Conservation (phyloP, 495 filamentous ascomycete genomes). For the Neurospora sp. region DNA sequence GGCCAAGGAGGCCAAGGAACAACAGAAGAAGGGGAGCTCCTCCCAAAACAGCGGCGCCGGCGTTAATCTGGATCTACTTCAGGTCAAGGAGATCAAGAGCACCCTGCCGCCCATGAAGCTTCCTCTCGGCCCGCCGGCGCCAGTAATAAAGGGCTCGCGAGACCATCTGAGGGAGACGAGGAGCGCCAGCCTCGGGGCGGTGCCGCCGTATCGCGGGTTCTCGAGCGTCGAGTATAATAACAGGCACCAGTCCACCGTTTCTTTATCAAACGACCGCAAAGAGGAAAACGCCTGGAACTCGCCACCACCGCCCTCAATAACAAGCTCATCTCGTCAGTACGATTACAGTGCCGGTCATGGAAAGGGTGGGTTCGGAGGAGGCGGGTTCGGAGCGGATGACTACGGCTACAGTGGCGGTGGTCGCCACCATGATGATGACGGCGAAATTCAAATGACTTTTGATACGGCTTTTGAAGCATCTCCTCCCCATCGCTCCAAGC, state of each 20-base stretch:
- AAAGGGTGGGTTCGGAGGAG: background rate
- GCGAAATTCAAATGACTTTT: constrained; percentile 62
- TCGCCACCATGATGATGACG: constrained; percentile 11
- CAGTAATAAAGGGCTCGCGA: constrained; percentile 20
- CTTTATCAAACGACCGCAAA: constrained; percentile 12
- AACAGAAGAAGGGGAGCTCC: constrained; percentile 5
- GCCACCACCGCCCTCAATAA: constrained; percentile 10
- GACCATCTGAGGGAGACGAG: constrained; percentile 39
- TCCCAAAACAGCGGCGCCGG: background rate
- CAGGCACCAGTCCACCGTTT: constrained; percentile 10
- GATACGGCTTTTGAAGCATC: constrained; percentile 45
- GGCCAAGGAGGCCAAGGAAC: constrained; percentile 66
- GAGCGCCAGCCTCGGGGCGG: constrained; percentile 29
- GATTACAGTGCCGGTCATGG: constrained; percentile 1
- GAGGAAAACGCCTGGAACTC: constrained; percentile 10
- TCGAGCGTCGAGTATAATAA: constrained; percentile 9
- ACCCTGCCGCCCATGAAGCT: constrained; percentile 86
- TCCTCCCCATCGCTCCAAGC: background rate
- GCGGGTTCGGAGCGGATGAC: background rate
- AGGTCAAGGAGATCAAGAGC: constrained; percentile 74
- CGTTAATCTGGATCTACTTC: constrained; percentile 36
- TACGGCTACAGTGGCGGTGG: constrained; percentile 1
- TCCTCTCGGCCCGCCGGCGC: constrained; percentile 9
- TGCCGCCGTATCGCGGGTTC: constrained; percentile 15
- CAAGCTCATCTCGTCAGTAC: background rate